Evolutionary conservation across 148 eudicot species (phyloP).

Genomic region (Silene uniflora): DNA sequence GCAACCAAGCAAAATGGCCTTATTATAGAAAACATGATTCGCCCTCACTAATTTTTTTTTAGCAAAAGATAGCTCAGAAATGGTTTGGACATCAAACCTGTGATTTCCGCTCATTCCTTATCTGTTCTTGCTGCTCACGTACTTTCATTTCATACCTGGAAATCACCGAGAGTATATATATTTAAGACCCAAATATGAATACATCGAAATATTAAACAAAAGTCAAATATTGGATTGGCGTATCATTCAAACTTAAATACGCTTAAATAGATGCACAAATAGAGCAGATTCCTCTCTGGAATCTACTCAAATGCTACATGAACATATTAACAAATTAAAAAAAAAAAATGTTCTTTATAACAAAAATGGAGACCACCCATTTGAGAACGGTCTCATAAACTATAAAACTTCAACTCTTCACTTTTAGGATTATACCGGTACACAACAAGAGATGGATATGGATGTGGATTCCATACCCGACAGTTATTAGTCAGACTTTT

Average conservation of each 20-base stretch:
- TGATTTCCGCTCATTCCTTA: conserved; percentile 69
- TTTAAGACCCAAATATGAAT: background rate
- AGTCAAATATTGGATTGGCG: conserved; percentile 9
- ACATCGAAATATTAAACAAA: background rate
- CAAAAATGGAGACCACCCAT: background rate
- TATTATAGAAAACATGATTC: background rate
- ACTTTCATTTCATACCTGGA: conserved; percentile 87
- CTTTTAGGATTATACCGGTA: no score
- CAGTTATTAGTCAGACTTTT: no score
- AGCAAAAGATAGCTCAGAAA: background rate
- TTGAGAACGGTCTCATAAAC: background rate
- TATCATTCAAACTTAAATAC: background rate
- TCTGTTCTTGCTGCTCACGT: conserved; percentile 82
- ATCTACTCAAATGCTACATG: background rate
- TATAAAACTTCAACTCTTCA: no score
- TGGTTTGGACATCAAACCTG: conserved; percentile 52
- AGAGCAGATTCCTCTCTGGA: background rate
- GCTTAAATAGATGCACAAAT: background rate
- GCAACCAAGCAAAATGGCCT: background rate
- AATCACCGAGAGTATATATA: conserved; percentile 22
- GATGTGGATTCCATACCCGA: no score
- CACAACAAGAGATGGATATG: no score
- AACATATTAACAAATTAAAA: background rate
- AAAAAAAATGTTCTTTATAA: background rate
- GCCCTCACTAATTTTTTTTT: background rate